These are phyloP conservation scores for Lipomyces oligophaga DNA, from an alignment of 805 yeast genomes.

Conservation along the genomic window DNA sequence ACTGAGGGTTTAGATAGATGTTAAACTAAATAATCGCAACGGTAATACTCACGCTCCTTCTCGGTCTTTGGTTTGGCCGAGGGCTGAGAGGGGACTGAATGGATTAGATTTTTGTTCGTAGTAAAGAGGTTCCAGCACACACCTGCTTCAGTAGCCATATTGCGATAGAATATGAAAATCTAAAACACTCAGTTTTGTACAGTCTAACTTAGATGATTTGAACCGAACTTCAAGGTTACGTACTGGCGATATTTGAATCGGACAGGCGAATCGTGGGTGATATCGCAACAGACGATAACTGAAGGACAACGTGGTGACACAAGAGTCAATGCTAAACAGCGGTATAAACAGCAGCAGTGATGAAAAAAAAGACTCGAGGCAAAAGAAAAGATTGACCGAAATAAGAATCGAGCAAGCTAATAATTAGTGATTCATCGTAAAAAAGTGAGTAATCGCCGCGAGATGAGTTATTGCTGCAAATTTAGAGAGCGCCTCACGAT, in stretches of 20 bases:
- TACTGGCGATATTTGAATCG: background rate
- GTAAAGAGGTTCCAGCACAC: background rate
- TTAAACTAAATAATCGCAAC: background rate
- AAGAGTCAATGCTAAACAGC: background rate
- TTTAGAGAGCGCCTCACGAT: no score
- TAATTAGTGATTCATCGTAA: no score
- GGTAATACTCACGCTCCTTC: constrained; percentile 27
- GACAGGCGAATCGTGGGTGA: constrained; percentile 7
- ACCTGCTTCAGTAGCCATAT: constrained; percentile 21
- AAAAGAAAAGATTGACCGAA: no score
- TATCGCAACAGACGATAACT: constrained; percentile 4
- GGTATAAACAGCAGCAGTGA: no score
- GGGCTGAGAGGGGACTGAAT: constrained; percentile 2
- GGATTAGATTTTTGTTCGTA: background rate
- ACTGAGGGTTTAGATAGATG: constrained; percentile 32
- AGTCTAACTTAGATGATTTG: background rate
- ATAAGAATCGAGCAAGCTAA: no score
- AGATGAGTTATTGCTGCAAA: no score
- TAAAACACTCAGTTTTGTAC: background rate
- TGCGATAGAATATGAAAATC: constrained; percentile 1
- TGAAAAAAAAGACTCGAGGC: no score
- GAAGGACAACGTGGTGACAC: constrained; percentile 13
- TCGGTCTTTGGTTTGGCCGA: constrained; percentile 31
- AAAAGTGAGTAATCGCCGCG: no score
- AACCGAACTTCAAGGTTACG: background rate